phyloP scores from a whole-genome alignment of 257 asterid species.

The Solanum sitiens region DNA sequence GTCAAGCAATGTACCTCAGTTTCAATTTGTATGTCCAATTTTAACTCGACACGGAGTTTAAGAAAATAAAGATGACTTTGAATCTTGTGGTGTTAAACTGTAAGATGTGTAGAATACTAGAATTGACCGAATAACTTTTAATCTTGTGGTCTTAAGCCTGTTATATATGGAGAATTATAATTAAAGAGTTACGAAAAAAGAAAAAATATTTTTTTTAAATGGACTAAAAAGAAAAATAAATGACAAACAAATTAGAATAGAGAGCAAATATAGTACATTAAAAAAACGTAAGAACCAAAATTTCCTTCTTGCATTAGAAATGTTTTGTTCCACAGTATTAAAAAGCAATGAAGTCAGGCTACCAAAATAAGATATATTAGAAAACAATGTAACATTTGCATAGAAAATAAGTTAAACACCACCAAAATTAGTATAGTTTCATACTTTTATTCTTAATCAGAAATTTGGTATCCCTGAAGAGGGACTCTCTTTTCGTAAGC shows the following conservation, averaged over 20 bases:
- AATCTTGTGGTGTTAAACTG: not conserved
- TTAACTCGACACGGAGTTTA: too few species aligned
- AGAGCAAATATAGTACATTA: too few species aligned
- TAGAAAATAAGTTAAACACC: not conserved
- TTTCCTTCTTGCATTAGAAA: not conserved
- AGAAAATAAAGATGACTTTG: too few species aligned
- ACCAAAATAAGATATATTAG: not conserved
- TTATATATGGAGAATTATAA: too few species aligned
- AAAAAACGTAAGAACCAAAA: not conserved
- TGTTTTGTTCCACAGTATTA: not conserved
- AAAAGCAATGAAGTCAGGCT: not conserved
- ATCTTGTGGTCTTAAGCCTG: accelerated
- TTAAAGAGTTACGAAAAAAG: too few species aligned
- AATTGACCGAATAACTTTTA: not conserved
- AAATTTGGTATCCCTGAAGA: not conserved
- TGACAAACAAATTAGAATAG: too few species aligned
- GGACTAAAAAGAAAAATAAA: accelerated
- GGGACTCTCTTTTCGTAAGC: not conserved
- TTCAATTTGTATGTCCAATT: too few species aligned
- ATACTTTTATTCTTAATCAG: too few species aligned
- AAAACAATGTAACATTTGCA: not conserved
- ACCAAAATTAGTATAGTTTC: not conserved
- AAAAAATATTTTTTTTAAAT: too few species aligned
- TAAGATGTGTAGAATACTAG: not conserved
- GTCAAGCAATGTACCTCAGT: not conserved